Evolutionary conservation across 331 rosid genomes (phyloP), one percentile per base, ranked within the genome.

Genomic region (Saraca asoca): DNA sequence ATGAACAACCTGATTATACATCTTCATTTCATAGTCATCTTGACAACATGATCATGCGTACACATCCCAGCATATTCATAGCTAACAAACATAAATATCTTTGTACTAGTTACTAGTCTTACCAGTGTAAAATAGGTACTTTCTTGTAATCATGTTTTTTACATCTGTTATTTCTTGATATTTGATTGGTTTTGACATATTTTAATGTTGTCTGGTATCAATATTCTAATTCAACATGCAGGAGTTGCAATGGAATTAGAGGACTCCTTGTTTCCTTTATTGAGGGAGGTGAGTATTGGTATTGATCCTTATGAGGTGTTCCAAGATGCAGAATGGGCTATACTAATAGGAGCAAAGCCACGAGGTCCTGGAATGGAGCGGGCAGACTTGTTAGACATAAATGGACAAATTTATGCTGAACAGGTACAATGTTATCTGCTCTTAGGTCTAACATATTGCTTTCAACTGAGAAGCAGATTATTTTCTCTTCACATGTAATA

Each of bases 191-290:
- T 10, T 20, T 50, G 20, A 12, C 45, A 5, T 48, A 12, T 57
- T 51, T 51, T 34, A 37, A 18, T 33, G 48, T 53, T 61, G 55
- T 72, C 54, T 48, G 9, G 61, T 35, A 7, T 53, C 9, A 41
- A 24, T 64, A 42, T 43, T 51, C 61, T 53, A 38, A 58, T 61
- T 37, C 29, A 69, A 60, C 63, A 5, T 69, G 59, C 84, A 93
- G 98, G 98, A 58, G 98, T 93, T 73, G 98, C 97, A 33, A 93
- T 93, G 98, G 98, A 93, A 77, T 67, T 93, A 80, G 98, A 93
- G 82, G 98, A 93, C 69, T 93, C 90, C 19, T 74, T 93, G 78
- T 93, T 81, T 81, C 97, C 98, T 43, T 73, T 93, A 74, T 58
- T 93, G 69, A 85, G 97, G 73, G 98, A 93, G 79, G 98, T 93